Evolutionary conservation across 768 basidiomycete species (phyloP).

Genomic region (Lactifluus pinguis): DNA sequence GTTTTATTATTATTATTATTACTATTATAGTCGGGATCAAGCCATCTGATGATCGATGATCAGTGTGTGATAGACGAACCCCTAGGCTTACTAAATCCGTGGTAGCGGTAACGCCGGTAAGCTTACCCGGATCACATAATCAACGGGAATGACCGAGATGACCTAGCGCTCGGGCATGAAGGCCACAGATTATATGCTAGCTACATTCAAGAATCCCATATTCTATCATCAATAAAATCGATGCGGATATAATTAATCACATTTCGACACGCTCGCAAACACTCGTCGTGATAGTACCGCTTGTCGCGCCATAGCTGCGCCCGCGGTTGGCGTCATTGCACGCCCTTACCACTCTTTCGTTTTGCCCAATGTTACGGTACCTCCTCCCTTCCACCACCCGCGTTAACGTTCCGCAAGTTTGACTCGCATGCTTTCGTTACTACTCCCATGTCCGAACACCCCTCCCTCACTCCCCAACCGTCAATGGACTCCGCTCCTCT

Average conservation of each 20-base stretch:
- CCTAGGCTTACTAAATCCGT: too few species aligned
- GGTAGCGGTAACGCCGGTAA: too few species aligned
- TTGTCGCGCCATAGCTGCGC: not conserved
- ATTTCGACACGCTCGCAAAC: not conserved
- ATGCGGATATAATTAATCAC: not conserved
- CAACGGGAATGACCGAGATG: too few species aligned
- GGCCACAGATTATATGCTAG: not conserved
- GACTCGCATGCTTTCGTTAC: slow-evolving; percentile 8
- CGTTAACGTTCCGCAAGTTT: not conserved
- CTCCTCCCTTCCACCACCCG: not conserved
- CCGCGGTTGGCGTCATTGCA: not conserved
- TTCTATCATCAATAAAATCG: not conserved
- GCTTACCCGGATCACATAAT: too few species aligned
- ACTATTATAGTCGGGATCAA: too few species aligned
- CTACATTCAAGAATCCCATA: not conserved
- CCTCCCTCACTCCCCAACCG: not conserved
- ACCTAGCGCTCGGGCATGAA: too few species aligned
- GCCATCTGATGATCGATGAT: too few species aligned
- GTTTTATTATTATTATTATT: too few species aligned
- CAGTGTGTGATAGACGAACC: not conserved
- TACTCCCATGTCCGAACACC: slow-evolving; percentile 8
- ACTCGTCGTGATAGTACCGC: not conserved
- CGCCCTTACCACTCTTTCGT: slow-evolving; percentile 15
- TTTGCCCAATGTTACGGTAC: slow-evolving; percentile 10
- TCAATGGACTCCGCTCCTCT: not conserved